Evolutionary conservation across 139 green algal species (phyloP).

Genomic region (Pedinophyceae sp.): DNA sequence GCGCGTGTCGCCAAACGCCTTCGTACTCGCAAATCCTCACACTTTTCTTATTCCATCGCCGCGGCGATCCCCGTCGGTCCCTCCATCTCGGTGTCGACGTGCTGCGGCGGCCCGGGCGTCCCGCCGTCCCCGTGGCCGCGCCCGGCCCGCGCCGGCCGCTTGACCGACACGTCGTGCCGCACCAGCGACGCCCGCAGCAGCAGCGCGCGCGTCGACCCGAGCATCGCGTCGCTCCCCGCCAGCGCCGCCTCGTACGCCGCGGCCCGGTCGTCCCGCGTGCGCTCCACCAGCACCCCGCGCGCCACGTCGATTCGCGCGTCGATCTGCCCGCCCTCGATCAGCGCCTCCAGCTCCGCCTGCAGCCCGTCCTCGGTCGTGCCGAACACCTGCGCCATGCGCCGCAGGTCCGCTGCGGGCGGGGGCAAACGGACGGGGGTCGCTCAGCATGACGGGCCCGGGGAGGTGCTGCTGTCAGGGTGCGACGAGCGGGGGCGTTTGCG

Average conservation of each 20-base stretch:
- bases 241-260: slow-evolving; percentile 45
- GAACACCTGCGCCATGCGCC: slow-evolving; percentile 63
- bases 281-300: slow-evolving; percentile 51
- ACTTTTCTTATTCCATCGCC: not conserved
- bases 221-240: slow-evolving; percentile 39
- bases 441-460: slow-evolving; percentile 21
- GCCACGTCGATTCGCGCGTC: slow-evolving; percentile 73
- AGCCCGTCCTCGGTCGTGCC: slow-evolving; percentile 42
- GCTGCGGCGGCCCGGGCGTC: not conserved
- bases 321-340: slow-evolving; percentile 68
- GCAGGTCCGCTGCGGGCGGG: slow-evolving; percentile 43
- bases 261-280: slow-evolving; percentile 43
- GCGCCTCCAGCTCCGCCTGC: slow-evolving; percentile 52
- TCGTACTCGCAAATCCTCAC: no score
- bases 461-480: slow-evolving; percentile 48
- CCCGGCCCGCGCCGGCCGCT: no score
- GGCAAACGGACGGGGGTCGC: not conserved
- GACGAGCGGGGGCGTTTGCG: not conserved
- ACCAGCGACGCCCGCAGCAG: slow-evolving; percentile 62
- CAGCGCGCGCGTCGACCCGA: slow-evolving; percentile 50
- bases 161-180: slow-evolving; percentile 64
- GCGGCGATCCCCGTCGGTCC: not conserved
- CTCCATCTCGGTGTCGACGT: not conserved
- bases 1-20: no score
- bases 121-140: no score